Evolutionary conservation across 164 flowering plant genomes (phyloP), one percentile per base, ranked within the genome.

Genomic region (Vitis rupestris): DNA sequence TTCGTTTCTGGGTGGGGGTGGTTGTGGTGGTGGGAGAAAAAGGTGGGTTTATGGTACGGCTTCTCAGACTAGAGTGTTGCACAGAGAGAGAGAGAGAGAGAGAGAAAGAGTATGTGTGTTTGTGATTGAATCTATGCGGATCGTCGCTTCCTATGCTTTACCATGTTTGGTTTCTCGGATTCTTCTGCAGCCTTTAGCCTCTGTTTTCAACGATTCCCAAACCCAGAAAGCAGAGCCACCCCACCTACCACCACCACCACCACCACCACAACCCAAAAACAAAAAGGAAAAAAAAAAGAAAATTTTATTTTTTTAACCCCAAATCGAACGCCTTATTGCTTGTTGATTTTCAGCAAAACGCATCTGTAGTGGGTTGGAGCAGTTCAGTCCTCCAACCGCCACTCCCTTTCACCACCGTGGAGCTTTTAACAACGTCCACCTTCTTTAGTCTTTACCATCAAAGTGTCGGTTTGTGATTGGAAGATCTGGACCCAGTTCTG

Each of bases 121-220:
- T 23, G 27, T 23, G 27, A 23, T 23, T 58, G 71, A 58, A 55
- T 50, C 57, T 76, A 50, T 50, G 67, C 17, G 30, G 59, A 63
- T 76, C 2, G 66, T 72, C 14, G 57, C 12, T 74, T 74, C 75
- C 66, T 74, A 70, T 74, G 77, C 74, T 50, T 77, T 77, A 37
- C 80, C 76, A 77, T 61, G 80, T 73, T 73, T 77, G 70, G 75
- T 44, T 37, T 55, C 61, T 73, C 58, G 65, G 80, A 73, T 66
- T 69, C 74, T 73, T 63, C 59, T 67, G 75, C 75, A 74, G 71
- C 70, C 75, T 74, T 70, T 73, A 58, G 44, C 59, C 65, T 37
- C 74, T 70, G 74, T 69, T 59, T 60, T 67, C 73, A 51, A 62
- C 74, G 16, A 60, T 74, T 73, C 63, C 74, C 69, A 66, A 50